phyloP scores from a whole-genome alignment of 2,329 filamentous ascomycete genomes.

The Cordyceps farinosa region DNA sequence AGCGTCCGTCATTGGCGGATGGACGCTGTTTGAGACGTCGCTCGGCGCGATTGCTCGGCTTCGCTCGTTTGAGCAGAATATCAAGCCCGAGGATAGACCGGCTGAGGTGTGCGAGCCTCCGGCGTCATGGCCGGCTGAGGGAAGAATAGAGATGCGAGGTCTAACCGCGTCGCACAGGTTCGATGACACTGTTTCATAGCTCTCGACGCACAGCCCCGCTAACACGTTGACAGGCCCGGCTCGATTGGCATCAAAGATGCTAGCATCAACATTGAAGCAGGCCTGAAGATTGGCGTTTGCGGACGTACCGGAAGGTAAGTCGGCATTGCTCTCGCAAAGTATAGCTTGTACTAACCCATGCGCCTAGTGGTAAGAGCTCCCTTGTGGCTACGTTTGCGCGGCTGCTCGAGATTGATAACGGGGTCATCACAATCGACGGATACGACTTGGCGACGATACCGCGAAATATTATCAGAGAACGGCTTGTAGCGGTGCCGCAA shows the following conservation, averaged over 20 bases:
- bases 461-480: slow-evolving; percentile 24
- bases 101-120: slow-evolving; percentile 26
- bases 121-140: slow-evolving; percentile 23
- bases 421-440: slow-evolving; percentile 43
- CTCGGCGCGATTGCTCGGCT: slow-evolving; percentile 28
- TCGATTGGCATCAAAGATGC: slow-evolving; percentile 26
- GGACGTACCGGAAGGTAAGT: slow-evolving; percentile 41
- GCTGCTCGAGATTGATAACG: slow-evolving; percentile 41
- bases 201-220: slow-evolving; percentile 27
- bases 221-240: slow-evolving; percentile 22
- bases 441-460: slow-evolving; percentile 32
- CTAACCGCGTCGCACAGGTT: slow-evolving; percentile 15
- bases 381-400: slow-evolving; percentile 44
- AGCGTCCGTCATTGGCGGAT: slow-evolving; percentile 33
- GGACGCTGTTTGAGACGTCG: slow-evolving; percentile 29
- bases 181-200: slow-evolving; percentile 22
- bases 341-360: not conserved
- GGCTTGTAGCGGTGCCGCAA: slow-evolving; percentile 46
- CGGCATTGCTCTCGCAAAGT: too few species aligned
- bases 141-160: slow-evolving; percentile 15
- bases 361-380: slow-evolving; percentile 30
- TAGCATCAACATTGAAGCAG: slow-evolving; percentile 28
- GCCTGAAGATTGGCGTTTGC: slow-evolving; percentile 39
- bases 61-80: slow-evolving; percentile 27
- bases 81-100: slow-evolving; percentile 21